These are phyloP conservation scores for Cercospora sp. DNA, from an alignment of 2,329 filamentous ascomycete species.

Conservation along the genomic window DNA sequence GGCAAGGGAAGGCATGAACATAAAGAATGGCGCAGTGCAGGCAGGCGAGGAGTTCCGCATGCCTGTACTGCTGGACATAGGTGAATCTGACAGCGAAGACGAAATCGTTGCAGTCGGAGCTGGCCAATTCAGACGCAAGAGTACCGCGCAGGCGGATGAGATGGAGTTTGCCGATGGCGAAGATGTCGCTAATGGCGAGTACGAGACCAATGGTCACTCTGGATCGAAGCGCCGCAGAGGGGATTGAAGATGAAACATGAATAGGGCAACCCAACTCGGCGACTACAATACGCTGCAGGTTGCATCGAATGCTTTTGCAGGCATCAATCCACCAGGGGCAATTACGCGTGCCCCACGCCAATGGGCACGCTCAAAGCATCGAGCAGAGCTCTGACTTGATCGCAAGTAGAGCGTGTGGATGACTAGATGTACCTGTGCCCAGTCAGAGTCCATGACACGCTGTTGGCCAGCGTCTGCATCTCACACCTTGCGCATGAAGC, in stretches of 20 bases:
- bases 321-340: background rate
- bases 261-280: background rate
- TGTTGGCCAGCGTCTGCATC: background rate
- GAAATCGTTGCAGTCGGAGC: conserved; percentile 69
- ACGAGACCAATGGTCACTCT: conserved; percentile 27
- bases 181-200: conserved; percentile 26
- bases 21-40: conserved; percentile 55
- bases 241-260: conserved; percentile 18
- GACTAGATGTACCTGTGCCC: background rate
- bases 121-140: conserved; percentile 85
- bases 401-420: background rate
- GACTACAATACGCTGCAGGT: background rate
- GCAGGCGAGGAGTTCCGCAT: conserved; percentile 69
- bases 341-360: background rate
- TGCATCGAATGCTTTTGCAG: background rate
- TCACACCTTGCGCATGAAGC: background rate
- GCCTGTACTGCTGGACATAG: conserved; percentile 89
- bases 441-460: background rate
- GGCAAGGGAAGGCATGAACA: conserved; percentile 37
- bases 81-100: conserved; percentile 93
- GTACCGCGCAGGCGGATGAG: conserved; percentile 54
- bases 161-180: conserved; percentile 41
- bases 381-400: background rate
- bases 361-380: background rate
- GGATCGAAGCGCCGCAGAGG: conserved; percentile 31